Evolutionary conservation across 164 flowering plant species (phyloP).

Genomic region (Sextonia rubra): DNA sequence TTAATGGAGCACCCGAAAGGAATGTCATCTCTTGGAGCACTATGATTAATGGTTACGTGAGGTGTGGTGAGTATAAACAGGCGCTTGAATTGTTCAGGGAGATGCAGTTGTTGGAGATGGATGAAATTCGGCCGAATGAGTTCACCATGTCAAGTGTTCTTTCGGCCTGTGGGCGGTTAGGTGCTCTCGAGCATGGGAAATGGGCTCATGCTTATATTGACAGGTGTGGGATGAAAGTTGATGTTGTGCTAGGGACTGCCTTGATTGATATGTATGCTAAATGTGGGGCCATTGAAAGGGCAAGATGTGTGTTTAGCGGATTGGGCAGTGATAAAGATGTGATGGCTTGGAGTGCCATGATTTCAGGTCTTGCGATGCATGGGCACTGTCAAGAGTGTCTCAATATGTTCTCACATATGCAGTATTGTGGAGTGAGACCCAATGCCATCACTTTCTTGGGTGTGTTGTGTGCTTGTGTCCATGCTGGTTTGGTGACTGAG

Average conservation of each 20-base stretch:
- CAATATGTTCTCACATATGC: slow-evolving; percentile 25
- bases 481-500: slow-evolving; percentile 33
- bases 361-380: slow-evolving; percentile 35
- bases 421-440: slow-evolving; percentile 20
- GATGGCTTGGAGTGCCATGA: slow-evolving; percentile 38
- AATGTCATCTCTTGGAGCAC: slow-evolving; percentile 41
- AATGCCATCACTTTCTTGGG: slow-evolving; percentile 35
- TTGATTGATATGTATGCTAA: slow-evolving; percentile 80
- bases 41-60: slow-evolving; percentile 36
- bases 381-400: slow-evolving; percentile 27
- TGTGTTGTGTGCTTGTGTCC: slow-evolving; percentile 36
- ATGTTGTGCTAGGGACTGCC: slow-evolving; percentile 33
- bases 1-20: slow-evolving; percentile 29
- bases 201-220: slow-evolving; percentile 34
- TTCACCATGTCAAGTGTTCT: slow-evolving; percentile 28
- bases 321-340: slow-evolving; percentile 35
- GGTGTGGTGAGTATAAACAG: slow-evolving; percentile 18
- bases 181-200: slow-evolving; percentile 33
- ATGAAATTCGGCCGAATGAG: slow-evolving; percentile 24
- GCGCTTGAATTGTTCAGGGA: slow-evolving; percentile 29
- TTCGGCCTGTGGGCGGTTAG: slow-evolving; percentile 30
- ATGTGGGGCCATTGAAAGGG: slow-evolving; percentile 47
- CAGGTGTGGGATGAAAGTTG: slow-evolving; percentile 22
- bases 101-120: slow-evolving; percentile 22
- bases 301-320: slow-evolving; percentile 20